A percentile compares a stretch with the other conserved stretches of the same genome.
phyloP scores from a whole-genome alignment of 495 filamentous ascomycete species.

The Talaromyces stipitatus region DNA sequence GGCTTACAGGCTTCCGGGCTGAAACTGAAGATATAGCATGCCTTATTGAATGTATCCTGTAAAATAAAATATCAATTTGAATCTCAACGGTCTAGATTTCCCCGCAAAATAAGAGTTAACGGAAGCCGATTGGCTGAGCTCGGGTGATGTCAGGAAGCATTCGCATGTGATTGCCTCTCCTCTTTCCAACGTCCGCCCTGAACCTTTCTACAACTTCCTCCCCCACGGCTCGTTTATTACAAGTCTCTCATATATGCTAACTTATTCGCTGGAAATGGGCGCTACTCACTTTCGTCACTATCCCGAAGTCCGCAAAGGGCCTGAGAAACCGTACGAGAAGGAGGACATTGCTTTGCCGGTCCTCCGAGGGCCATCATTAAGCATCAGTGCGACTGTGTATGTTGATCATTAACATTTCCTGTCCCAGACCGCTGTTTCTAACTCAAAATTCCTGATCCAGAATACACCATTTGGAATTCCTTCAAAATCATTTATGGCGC shows the following conservation, averaged over 20 bases:
- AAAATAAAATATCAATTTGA: background rate
- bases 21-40: slow-evolving; percentile 51
- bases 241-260: background rate
- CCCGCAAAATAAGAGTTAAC: background rate
- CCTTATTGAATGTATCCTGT: background rate
- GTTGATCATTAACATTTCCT: slow-evolving; percentile 6
- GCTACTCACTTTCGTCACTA: slow-evolving; percentile 31
- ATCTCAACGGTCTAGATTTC: background rate
- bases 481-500: slow-evolving; percentile 58
- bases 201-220: background rate
- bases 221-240: background rate
- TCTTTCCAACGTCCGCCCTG: background rate
- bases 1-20: slow-evolving; percentile 63
- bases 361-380: slow-evolving; percentile 42
- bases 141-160: background rate
- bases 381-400: slow-evolving; percentile 44
- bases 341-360: slow-evolving; percentile 45
- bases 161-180: slow-evolving; percentile 10
- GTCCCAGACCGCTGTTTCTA: too few relatives aligned
- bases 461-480: slow-evolving; percentile 42
- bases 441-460: slow-evolving; percentile 22
- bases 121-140: background rate
- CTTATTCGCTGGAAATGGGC: background rate
- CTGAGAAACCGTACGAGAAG: slow-evolving; percentile 37
- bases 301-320: slow-evolving; percentile 35